These are phyloP conservation scores for Lentinula novae-zelandiae DNA, from an alignment of 1,284 basidiomycete genomes.

Conservation along the genomic window DNA sequence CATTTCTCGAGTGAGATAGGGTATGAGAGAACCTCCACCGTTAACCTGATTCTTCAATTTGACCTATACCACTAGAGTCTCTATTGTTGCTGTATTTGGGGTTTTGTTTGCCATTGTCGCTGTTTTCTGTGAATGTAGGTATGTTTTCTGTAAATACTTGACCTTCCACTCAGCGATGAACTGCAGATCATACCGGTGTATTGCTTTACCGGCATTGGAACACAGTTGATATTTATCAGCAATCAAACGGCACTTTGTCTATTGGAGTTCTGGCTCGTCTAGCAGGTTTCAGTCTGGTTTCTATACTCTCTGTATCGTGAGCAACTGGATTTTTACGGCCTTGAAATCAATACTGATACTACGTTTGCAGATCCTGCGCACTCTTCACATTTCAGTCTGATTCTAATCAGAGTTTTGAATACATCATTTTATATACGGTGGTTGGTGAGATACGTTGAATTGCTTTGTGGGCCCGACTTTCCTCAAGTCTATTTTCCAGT, in stretches of 20 bases:
- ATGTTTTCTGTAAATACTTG: neutral
- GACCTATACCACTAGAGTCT: neutral
- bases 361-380: neutral
- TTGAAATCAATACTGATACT: neutral
- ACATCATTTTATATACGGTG: neutral
- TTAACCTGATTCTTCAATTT: neutral
- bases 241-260: neutral
- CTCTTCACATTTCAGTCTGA: neutral
- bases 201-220: neutral
- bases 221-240: neutral
- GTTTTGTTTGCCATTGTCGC: neutral
- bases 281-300: neutral
- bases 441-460: neutral
- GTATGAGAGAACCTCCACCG: neutral
- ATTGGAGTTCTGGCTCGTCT: neutral
- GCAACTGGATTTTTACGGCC: neutral
- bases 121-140: neutral
- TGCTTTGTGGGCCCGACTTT: neutral
- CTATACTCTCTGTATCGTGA: neutral
- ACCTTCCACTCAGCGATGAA: neutral
- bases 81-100: neutral
- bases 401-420: neutral
- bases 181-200: neutral
- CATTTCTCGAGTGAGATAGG: slow-evolving; percentile 4
- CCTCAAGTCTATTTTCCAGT: neutral